Evolutionary conservation across 768 basidiomycete species (phyloP), one percentile per base, ranked within the genome.

Genomic region (Suillus americanus): DNA sequence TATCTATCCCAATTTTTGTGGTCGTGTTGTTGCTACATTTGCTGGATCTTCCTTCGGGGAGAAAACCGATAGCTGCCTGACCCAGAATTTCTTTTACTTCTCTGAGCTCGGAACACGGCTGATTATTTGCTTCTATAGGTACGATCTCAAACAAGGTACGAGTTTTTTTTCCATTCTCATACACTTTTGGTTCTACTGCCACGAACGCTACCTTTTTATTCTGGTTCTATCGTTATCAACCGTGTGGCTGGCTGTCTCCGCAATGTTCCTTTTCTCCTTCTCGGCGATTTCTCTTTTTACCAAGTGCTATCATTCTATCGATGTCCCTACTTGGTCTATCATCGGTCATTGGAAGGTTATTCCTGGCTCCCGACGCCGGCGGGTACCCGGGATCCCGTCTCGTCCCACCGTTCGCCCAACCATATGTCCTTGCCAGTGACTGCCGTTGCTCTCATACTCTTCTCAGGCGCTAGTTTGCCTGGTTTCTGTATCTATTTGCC

Each of bases 121-220:
- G 25, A 59, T 40, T 59, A 28, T 59, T 65, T 41, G 59, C 53
- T 33, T 54, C 72, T 46, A 71, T 73, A 95, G 92, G 88, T 95
- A 96, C 82, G 96, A 99, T 75, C 86, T 99, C 70, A 97, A 91
- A 82, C 90, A 95, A 84, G 92, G 92, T 89, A 75, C 68, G 85
- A 70, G 41, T 14, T 14, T 23, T 38, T 43, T 38, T 30, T 40
- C 57, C 35, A 10, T 50, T 37, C 48, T 63, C 43, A 46, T 61
- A 45, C 55, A 9, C 2, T 28, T 38, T 65, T 68, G 63, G 56
- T 60, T 64, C 55, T 40, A 59, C 38, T 59, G 57, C 40, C 57
- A 59, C 40, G 57, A 40, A 40, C 30, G 53, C 53, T 40, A 16
- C 28, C 35, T 40, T 38, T 18, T 35, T 30, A 14, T 33, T 61